phyloP scores from a whole-genome alignment of 2,329 filamentous ascomycete species.

The Fusarium guadeloupense region DNA sequence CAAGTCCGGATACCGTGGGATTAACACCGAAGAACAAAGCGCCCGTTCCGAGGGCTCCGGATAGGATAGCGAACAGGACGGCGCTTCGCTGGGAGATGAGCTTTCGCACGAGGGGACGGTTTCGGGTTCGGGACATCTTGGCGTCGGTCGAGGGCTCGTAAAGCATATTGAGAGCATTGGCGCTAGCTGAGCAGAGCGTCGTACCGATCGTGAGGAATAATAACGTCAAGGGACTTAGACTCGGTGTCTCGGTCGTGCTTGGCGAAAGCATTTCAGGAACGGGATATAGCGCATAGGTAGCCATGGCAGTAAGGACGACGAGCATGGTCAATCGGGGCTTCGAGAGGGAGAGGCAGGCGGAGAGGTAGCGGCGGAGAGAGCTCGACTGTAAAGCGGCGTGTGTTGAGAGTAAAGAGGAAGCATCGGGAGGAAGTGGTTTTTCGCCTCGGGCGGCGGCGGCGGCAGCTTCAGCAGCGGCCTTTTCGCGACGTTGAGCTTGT shows the following conservation, averaged over 20 bases:
- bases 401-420: conserved; percentile 65
- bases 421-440: conserved; percentile 55
- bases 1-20: conserved; percentile 88
- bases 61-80: conserved; percentile 78
- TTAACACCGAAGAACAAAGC: conserved; percentile 91
- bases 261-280: conserved; percentile 85
- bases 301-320: conserved; percentile 89
- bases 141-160: conserved; percentile 92
- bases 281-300: conserved; percentile 91
- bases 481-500: conserved; percentile 44
- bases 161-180: conserved; percentile 97
- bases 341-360: conserved; percentile 88
- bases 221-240: conserved; percentile 88
- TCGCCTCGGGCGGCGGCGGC: conserved; percentile 30
- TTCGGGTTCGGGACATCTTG: conserved; percentile 91
- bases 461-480: conserved; percentile 34
- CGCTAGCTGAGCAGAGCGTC: conserved; percentile 85
- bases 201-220: conserved; percentile 92
- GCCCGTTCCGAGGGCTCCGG: conserved; percentile 73
- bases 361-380: conserved; percentile 72
- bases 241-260: conserved; percentile 73
- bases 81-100: conserved; percentile 78
- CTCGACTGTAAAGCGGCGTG: conserved; percentile 60
- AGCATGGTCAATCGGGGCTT: conserved; percentile 94
- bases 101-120: conserved; percentile 85